Base-by-base conservation (phyloP, 257 asterid genomes). In the Fraxinus quadrangulata region DNA sequence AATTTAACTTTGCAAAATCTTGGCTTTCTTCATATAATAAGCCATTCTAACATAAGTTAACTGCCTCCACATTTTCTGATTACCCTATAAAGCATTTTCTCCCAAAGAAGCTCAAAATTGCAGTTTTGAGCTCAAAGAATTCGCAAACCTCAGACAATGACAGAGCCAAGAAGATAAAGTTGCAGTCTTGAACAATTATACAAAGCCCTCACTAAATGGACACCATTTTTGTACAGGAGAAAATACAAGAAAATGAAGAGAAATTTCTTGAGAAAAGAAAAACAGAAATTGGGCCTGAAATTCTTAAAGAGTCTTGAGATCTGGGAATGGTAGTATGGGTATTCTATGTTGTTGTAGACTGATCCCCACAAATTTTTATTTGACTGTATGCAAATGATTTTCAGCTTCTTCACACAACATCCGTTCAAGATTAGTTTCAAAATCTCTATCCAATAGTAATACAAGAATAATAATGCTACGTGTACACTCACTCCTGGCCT, bases 261-360 rank as follows among this genome's bases (percentile, higher is more conserved):
- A 83, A 47, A 79, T 84, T 81, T 86, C 82, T 87, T 77, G 91
- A 86, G 78, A 76, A 76, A 81, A 81, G 81, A 75, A 75, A 73
- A 87, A 83, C 76, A 81, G 77, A 65, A 81, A 78, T 67, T 78
- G 71, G 67, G 77, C 81, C 86, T 85, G 89, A 84, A 86, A 87
- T 83, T 88, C 86, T 76, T 33, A 84, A 84, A 67, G 36, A 79
- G 83, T 80, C 85, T 89, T 82, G 97, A 91, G 96, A 94, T 91
- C 91, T 89, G 92, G 81, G 88, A 88, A 79, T 81, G 78, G 49
- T 76, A 77, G 82, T 19, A 83, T 66, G 87, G 74, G 91, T 84
- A 84, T 80, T 84, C 79, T 80, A 79, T 75, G 81, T 78, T 34
- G 12, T 42, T 65, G 40, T 78, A 65, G 83, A 84, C 85, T 81